Conservation (phyloP, 2,329 filamentous ascomycete genomes). For the Amylocarpus encephaloides region DNA sequence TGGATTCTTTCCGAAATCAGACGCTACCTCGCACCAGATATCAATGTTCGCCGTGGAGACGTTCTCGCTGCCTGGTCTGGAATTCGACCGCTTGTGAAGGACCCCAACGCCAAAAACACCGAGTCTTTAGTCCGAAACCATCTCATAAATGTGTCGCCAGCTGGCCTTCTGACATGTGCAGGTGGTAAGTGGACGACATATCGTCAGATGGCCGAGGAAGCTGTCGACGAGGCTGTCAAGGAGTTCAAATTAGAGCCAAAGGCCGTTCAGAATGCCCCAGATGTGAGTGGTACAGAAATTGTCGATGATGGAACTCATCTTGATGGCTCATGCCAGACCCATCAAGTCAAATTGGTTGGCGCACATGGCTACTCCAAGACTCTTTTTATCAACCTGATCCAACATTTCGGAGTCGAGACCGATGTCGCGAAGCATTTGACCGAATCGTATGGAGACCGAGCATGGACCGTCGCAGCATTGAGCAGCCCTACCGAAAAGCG, state of each 20-base stretch:
- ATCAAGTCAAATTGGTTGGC: constrained; percentile 73
- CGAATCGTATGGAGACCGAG: constrained; percentile 83
- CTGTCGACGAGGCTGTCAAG: constrained; percentile 71
- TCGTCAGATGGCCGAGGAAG: constrained; percentile 87
- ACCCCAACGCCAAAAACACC: constrained; percentile 79
- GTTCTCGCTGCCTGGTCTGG: constrained; percentile 89
- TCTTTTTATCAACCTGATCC: constrained; percentile 90
- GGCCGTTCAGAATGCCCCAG: constrained; percentile 52
- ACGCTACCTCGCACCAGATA: constrained; percentile 75
- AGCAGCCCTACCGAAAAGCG: constrained; percentile 69
- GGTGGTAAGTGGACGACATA: constrained; percentile 94
- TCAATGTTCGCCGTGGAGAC: constrained; percentile 76
- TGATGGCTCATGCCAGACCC: constrained; percentile 74
- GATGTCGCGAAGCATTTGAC: constrained; percentile 87
- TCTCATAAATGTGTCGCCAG: constrained; percentile 70
- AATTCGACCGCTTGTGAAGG: constrained; percentile 78
- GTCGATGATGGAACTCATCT: constrained; percentile 65
- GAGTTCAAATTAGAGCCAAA: constrained; percentile 57
- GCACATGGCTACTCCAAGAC: constrained; percentile 85
- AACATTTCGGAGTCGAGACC: constrained; percentile 87
- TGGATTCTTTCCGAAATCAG: constrained; percentile 84
- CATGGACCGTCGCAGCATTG: constrained; percentile 82
- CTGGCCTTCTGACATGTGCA: constrained; percentile 76
- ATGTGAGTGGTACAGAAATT: constrained; percentile 62
- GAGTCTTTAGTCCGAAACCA: constrained; percentile 85